These are phyloP conservation scores for Botrytis tulipae DNA, from an alignment of 2,329 filamentous ascomycete species.

Conservation along the genomic window DNA sequence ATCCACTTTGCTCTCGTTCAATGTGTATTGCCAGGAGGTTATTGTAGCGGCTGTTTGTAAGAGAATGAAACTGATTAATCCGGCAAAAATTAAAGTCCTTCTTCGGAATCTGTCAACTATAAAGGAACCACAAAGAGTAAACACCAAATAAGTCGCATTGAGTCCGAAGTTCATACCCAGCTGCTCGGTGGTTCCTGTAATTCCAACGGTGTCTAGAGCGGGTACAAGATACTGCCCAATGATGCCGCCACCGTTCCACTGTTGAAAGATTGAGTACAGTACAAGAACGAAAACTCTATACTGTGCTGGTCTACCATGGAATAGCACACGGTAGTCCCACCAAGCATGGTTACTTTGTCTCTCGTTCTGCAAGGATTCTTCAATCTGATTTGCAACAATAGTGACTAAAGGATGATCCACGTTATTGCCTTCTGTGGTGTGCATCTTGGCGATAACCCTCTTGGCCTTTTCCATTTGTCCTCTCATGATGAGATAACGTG, in stretches of 20 bases:
- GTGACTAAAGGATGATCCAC: constrained; percentile 26
- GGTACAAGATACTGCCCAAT: constrained; percentile 32
- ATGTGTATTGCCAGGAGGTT: constrained; percentile 47
- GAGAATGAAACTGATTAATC: constrained; percentile 45
- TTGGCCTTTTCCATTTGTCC: constrained; percentile 40
- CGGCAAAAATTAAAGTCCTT: constrained; percentile 46
- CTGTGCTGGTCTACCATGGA: constrained; percentile 43
- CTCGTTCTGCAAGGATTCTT: constrained; percentile 33
- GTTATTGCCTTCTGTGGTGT: constrained; percentile 44
- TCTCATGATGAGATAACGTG: constrained; percentile 41
- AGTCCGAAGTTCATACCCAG: constrained; percentile 31
- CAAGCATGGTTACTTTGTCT: constrained; percentile 36
- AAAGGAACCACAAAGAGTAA: constrained; percentile 27
- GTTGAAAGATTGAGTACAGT: constrained; percentile 42
- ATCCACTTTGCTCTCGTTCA: constrained; percentile 33
- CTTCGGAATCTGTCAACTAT: constrained; percentile 30
- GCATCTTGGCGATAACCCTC: constrained; percentile 45
- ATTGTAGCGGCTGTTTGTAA: constrained; percentile 48
- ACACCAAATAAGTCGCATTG: constrained; percentile 28
- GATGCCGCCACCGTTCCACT: constrained; percentile 34
- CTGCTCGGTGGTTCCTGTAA: constrained; percentile 24
- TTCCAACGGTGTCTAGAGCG: constrained; percentile 30
- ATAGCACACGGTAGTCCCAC: constrained; percentile 49
- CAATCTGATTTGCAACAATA: constrained; percentile 35
- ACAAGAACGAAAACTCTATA: constrained; percentile 46